Percentiles rank a stretch among this genome's conserved stretches.
Evolutionary conservation across 202 grass and related monocot species (phyloP).

Genomic region (Hordeum pubiflorum): DNA sequence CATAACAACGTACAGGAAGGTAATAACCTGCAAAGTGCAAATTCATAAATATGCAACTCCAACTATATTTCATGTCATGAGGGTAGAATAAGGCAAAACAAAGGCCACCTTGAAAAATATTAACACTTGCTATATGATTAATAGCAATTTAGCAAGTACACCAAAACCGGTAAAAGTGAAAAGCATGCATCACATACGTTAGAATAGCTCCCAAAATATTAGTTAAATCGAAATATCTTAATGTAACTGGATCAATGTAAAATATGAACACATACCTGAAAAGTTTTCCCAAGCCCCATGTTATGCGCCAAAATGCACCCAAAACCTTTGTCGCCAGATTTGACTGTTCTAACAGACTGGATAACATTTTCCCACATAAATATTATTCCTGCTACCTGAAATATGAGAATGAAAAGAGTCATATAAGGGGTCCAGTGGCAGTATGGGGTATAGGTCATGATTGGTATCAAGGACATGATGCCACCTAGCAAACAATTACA

Average conservation of each 20-base stretch:
- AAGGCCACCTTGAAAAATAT: neutral
- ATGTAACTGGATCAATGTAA: slow-evolving; percentile 20
- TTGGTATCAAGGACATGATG: neutral
- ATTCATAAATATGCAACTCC: neutral
- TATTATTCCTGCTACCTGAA: slow-evolving; percentile 78
- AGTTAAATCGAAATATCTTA: neutral
- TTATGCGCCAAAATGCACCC: slow-evolving; percentile 98
- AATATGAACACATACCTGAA: slow-evolving; percentile 57
- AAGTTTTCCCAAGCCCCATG: slow-evolving; percentile 98
- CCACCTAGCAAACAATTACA: neutral
- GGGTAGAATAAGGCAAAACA: slow-evolving; percentile 10
- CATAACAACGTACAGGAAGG: slow-evolving; percentile 90
- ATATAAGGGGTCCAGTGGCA: neutral
- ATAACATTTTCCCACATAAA: slow-evolving; percentile 99
- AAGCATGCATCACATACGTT: neutral
- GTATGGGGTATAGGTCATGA: neutral
- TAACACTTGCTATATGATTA: neutral
- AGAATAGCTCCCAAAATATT: neutral
- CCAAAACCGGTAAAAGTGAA: neutral
- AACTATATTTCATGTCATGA: slow-evolving; percentile 3
- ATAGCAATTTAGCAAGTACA: slow-evolving; percentile 8
- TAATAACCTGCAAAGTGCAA: slow-evolving; percentile 75
- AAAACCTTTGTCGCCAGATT: slow-evolving; percentile 88
- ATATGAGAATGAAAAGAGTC: slow-evolving; percentile 27
- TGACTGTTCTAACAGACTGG: slow-evolving; percentile 83